Percentiles rank a stretch among this genome's conserved stretches.
Conservation (phyloP, 345 rosid genomes). For the Laguncularia racemosa region DNA sequence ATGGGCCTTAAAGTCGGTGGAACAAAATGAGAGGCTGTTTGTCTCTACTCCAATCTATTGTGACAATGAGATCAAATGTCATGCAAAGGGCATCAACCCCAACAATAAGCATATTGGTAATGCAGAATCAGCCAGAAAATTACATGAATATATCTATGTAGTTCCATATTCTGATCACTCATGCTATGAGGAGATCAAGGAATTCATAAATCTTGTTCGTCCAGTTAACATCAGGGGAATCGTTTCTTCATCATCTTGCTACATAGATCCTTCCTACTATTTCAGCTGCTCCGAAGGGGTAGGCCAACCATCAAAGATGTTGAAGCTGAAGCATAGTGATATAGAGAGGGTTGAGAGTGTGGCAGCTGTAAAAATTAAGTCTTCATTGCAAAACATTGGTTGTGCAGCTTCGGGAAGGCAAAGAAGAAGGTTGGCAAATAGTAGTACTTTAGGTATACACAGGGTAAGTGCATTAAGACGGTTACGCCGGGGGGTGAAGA, state of each 20-base stretch:
- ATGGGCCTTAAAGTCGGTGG: slow-evolving; percentile 37
- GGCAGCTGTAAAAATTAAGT: neutral
- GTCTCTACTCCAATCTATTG: slow-evolving; percentile 26
- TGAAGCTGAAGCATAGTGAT: slow-evolving; percentile 15
- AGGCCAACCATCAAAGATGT: slow-evolving; percentile 21
- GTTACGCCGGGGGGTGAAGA: slow-evolving; percentile 25
- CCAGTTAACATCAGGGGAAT: slow-evolving; percentile 64
- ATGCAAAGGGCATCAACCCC: slow-evolving; percentile 5
- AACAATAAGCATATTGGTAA: slow-evolving; percentile 12
- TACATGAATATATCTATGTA: slow-evolving; percentile 43
- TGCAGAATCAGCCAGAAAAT: slow-evolving; percentile 24
- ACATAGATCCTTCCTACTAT: slow-evolving; percentile 55
- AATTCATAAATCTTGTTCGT: slow-evolving; percentile 51
- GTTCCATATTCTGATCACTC: slow-evolving; percentile 74
- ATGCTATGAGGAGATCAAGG: slow-evolving; percentile 57
- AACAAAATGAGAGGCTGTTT: slow-evolving; percentile 33
- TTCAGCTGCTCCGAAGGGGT: slow-evolving; percentile 48
- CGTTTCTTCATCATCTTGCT: slow-evolving; percentile 53
- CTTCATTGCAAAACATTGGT: too few species aligned
- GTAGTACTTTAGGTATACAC: slow-evolving; percentile 14
- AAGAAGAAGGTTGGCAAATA: slow-evolving; percentile 9
- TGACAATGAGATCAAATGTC: slow-evolving; percentile 19
- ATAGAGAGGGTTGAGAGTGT: slow-evolving; percentile 15
- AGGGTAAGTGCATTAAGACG: slow-evolving; percentile 23
- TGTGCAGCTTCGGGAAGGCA: neutral